Conservation (phyloP, 148 eudicot species). For the Rheum nobile region DNA sequence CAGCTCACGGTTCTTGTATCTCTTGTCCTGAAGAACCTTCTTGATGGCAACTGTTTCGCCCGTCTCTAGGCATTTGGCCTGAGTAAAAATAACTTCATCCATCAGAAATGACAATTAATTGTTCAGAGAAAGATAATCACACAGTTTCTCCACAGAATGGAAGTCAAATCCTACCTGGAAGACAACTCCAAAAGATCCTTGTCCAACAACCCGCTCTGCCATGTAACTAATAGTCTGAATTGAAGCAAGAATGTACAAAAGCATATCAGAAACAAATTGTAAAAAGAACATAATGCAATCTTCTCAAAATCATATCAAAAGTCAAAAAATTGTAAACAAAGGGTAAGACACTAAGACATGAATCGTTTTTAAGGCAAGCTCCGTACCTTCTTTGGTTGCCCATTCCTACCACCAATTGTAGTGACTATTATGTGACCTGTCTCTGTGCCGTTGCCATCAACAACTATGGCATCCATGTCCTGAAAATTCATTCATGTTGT, state of each 20-base stretch:
- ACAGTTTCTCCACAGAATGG: not conserved
- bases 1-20: slow-evolving; percentile 76
- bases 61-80: slow-evolving; percentile 81
- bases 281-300: not conserved
- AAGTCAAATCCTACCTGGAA: slow-evolving; percentile 32
- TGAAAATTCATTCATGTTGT: slow-evolving; percentile 11
- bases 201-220: slow-evolving; percentile 64
- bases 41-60: slow-evolving; percentile 87
- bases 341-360: not conserved
- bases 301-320: not conserved
- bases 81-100: slow-evolving; percentile 1
- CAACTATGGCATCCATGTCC: slow-evolving; percentile 67
- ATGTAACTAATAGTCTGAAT: slow-evolving; percentile 56
- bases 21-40: slow-evolving; percentile 80
- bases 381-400: slow-evolving; percentile 80
- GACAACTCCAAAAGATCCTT: slow-evolving; percentile 58
- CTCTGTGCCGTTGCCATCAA: slow-evolving; percentile 79
- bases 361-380: not conserved
- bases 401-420: slow-evolving; percentile 66
- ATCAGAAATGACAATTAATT: not conserved
- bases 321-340: not conserved
- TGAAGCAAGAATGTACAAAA: not conserved
- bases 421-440: slow-evolving; percentile 83
- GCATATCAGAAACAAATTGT: not conserved
- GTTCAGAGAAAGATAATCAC: not conserved